phyloP scores from a whole-genome alignment of 345 rosid genomes.

The Bruguiera sexangula region DNA sequence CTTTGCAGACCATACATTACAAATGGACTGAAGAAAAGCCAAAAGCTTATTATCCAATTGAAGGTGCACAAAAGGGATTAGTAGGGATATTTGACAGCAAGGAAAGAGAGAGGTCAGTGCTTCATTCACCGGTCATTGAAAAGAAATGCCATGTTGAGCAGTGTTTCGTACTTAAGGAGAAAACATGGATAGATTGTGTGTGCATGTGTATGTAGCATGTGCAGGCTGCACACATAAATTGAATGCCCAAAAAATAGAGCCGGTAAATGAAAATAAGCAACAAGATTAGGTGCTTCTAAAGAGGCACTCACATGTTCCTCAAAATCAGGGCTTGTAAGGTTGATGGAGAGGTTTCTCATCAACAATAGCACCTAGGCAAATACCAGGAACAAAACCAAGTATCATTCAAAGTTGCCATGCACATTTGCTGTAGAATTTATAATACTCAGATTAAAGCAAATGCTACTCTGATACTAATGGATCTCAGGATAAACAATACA shows the following conservation, averaged over 20 bases:
- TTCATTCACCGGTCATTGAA: too few relatives aligned
- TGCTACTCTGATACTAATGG: too few relatives aligned
- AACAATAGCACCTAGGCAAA: conserved; percentile 62
- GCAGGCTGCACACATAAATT: not conserved
- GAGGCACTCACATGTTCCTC: conserved; percentile 79
- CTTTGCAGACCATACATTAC: not conserved
- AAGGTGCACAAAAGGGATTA: too few relatives aligned
- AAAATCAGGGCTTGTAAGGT: conserved; percentile 78
- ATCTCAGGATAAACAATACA: too few relatives aligned
- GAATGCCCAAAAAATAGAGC: not conserved
- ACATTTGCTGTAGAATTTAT: not conserved
- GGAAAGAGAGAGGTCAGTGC: too few relatives aligned
- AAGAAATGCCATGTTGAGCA: not conserved
- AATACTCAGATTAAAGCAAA: not conserved
- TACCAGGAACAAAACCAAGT: conserved; percentile 17
- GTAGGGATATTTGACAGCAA: too few relatives aligned
- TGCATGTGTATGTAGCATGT: not conserved
- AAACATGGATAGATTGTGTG: not conserved
- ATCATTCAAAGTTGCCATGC: not conserved
- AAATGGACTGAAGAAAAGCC: not conserved
- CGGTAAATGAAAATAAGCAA: not conserved
- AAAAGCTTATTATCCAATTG: not conserved
- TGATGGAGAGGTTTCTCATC: conserved; percentile 94
- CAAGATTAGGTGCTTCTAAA: conserved; percentile 12
- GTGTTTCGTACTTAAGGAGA: not conserved